These are phyloP conservation scores for Gigaspora rosea DNA, from an alignment of 192 early-diverging fungal genomes.

Conservation along the genomic window DNA sequence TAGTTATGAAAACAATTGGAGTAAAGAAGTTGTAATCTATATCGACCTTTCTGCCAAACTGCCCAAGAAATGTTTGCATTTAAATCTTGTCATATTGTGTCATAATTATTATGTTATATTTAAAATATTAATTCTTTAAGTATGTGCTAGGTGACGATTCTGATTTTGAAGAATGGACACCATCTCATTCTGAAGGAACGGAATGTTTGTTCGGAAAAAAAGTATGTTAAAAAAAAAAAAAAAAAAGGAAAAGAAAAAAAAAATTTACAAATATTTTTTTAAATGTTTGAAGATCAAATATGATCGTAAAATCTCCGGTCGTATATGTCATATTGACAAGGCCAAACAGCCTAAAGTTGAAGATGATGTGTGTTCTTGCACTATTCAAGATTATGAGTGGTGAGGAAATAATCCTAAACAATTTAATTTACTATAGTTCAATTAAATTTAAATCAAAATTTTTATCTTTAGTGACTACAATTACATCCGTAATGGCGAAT, in stretches of 20 bases:
- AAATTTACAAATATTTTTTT: neutral
- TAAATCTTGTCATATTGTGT: neutral
- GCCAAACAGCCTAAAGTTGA: constrained; percentile 48
- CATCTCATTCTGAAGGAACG: constrained; percentile 56
- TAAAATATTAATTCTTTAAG: constrained; percentile 49
- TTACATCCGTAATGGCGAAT: constrained; percentile 62
- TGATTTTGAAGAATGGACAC: constrained; percentile 81
- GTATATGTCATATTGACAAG: constrained; percentile 72
- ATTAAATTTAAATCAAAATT: neutral
- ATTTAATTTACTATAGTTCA: too few relatives aligned
- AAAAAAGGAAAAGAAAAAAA: too few relatives aligned
- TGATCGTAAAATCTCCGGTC: constrained; percentile 71
- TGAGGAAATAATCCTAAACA: constrained; percentile 20
- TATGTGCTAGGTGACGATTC: neutral
- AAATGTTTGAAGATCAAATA: constrained; percentile 52
- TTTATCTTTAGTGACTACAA: constrained; percentile 59
- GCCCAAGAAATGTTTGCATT: neutral
- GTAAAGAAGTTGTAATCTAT: neutral
- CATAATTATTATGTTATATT: neutral
- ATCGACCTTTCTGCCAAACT: neutral
- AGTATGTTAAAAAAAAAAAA: constrained; percentile 29
- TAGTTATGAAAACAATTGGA: neutral
- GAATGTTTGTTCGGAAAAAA: constrained; percentile 64
- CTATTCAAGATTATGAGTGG: constrained; percentile 85
- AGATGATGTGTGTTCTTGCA: constrained; percentile 69